phyloP scores from a whole-genome alignment of 768 basidiomycete genomes.

The Boletus tylopilopsis region DNA sequence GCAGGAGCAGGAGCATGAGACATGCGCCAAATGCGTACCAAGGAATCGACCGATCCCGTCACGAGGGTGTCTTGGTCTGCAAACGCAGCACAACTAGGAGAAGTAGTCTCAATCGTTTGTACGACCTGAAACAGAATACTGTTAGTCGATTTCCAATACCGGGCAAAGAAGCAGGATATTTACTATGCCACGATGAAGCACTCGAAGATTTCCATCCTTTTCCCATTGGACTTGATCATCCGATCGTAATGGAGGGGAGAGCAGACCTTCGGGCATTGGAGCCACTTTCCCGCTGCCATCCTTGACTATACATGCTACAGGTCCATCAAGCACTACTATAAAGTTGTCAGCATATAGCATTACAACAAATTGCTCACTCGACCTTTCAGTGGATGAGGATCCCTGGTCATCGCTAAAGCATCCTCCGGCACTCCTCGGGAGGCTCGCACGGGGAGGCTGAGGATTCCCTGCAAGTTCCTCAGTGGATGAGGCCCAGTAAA shows the following conservation, averaged over 20 bases:
- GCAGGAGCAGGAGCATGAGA: slow-evolving; percentile 30
- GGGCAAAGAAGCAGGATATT: not conserved
- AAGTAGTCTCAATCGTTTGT: slow-evolving; percentile 73
- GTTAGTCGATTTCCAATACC: not conserved
- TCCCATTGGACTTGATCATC: slow-evolving; percentile 75
- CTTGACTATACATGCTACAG: slow-evolving; percentile 43
- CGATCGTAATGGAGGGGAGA: slow-evolving; percentile 54
- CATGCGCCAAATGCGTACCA: slow-evolving; percentile 80
- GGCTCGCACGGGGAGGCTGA: slow-evolving; percentile 65
- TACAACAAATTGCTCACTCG: slow-evolving; percentile 1
- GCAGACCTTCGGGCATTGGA: slow-evolving; percentile 55
- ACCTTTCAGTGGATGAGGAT: slow-evolving; percentile 56
- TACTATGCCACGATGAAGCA: slow-evolving; percentile 63
- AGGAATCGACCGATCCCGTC: slow-evolving; percentile 77
- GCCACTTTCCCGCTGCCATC: slow-evolving; percentile 47
- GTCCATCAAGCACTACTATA: slow-evolving; percentile 38
- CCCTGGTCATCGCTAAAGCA: slow-evolving; percentile 62
- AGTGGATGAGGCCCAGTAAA: slow-evolving; percentile 75
- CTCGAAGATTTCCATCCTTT: slow-evolving; percentile 52
- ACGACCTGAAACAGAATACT: slow-evolving; percentile 44
- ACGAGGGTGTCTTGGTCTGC: slow-evolving; percentile 70
- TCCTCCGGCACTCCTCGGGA: slow-evolving; percentile 85
- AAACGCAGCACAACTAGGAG: slow-evolving; percentile 72
- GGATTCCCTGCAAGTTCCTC: slow-evolving; percentile 67
- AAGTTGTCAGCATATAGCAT: slow-evolving; percentile 11